phyloP scores from a whole-genome alignment of 2,329 filamentous ascomycete species.

The Nigrospora osmanthi region DNA sequence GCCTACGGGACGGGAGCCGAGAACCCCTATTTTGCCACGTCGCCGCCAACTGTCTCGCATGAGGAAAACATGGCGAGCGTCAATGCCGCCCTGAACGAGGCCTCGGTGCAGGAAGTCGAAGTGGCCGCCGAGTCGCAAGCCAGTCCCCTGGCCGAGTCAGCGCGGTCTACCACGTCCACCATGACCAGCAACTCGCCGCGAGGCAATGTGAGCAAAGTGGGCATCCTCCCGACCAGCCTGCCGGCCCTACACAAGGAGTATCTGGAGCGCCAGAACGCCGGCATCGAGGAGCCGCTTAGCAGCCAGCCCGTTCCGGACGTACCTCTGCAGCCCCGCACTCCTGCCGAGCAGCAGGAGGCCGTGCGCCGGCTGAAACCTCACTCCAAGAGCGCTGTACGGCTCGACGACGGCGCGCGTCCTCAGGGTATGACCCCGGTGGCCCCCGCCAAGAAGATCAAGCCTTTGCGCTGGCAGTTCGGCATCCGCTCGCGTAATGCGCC shows the following conservation, averaged over 20 bases:
- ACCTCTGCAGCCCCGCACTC: slow-evolving; percentile 43
- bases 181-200: slow-evolving; percentile 38
- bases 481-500: slow-evolving; percentile 92
- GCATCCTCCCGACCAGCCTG: slow-evolving; percentile 83
- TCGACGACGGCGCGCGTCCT: slow-evolving; percentile 57
- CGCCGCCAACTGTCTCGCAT: slow-evolving; percentile 37
- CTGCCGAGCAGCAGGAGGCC: slow-evolving; percentile 75
- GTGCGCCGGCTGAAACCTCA: slow-evolving; percentile 79
- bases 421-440: slow-evolving; percentile 58
- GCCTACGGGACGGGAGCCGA: slow-evolving; percentile 32
- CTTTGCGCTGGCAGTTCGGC: slow-evolving; percentile 95
- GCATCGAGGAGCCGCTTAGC: slow-evolving; percentile 35
- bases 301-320: slow-evolving; percentile 40
- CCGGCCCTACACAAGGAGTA: slow-evolving; percentile 86
- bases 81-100: slow-evolving; percentile 40
- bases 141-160: slow-evolving; percentile 47
- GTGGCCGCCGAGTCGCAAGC: slow-evolving; percentile 24
- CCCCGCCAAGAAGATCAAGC: slow-evolving; percentile 60
- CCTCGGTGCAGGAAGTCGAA: slow-evolving; percentile 5
- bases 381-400: slow-evolving; percentile 59
- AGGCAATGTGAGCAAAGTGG: slow-evolving; percentile 74
- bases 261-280: slow-evolving; percentile 64
- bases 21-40: slow-evolving; percentile 33
- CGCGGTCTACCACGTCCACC: slow-evolving; percentile 43
- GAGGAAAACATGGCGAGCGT: slow-evolving; percentile 47